These are phyloP conservation scores for Oehlia diaphana DNA, from an alignment of 192 early-diverging fungal species.

Conservation along the genomic window DNA sequence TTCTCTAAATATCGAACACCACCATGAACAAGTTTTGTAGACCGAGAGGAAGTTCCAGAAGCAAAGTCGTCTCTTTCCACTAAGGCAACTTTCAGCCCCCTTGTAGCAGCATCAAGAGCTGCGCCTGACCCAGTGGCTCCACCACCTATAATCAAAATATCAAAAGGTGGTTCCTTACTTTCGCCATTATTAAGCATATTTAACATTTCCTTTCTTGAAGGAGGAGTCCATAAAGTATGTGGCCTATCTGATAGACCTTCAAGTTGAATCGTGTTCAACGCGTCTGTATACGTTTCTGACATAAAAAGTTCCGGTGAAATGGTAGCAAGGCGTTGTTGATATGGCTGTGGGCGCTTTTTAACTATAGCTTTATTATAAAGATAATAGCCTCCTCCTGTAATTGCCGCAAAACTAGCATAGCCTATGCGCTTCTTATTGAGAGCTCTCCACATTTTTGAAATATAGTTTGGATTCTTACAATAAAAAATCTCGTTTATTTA, in stretches of 20 bases:
- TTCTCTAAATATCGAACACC: slow-evolving; percentile 97
- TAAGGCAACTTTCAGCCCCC: slow-evolving; percentile 89
- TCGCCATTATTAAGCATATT: slow-evolving; percentile 56
- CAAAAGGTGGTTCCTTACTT: slow-evolving; percentile 53
- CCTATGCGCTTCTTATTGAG: background rate
- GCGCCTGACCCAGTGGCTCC: slow-evolving; percentile 94
- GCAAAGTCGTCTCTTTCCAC: slow-evolving; percentile 97
- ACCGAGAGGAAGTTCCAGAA: slow-evolving; percentile 86
- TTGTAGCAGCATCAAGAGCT: slow-evolving; percentile 90
- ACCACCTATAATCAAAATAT: slow-evolving; percentile 90
- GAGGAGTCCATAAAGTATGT: slow-evolving; percentile 74
- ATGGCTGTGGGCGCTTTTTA: slow-evolving; percentile 3
- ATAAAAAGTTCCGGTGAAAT: slow-evolving; percentile 4
- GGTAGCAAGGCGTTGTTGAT: background rate
- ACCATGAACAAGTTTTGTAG: slow-evolving; percentile 96
- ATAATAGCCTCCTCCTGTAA: background rate
- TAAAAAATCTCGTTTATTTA: too few species aligned
- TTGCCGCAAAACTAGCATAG: background rate
- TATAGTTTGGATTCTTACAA: too few species aligned
- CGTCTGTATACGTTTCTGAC: slow-evolving; percentile 5
- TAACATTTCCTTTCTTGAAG: slow-evolving; percentile 72
- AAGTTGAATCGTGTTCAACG: slow-evolving; percentile 20
- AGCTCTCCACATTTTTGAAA: slow-evolving; percentile 7
- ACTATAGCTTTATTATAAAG: slow-evolving; percentile 3
- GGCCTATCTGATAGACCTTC: slow-evolving; percentile 43